phyloP scores from a whole-genome alignment of 164 flowering plant species.

The Magnolia kwangsiensis region DNA sequence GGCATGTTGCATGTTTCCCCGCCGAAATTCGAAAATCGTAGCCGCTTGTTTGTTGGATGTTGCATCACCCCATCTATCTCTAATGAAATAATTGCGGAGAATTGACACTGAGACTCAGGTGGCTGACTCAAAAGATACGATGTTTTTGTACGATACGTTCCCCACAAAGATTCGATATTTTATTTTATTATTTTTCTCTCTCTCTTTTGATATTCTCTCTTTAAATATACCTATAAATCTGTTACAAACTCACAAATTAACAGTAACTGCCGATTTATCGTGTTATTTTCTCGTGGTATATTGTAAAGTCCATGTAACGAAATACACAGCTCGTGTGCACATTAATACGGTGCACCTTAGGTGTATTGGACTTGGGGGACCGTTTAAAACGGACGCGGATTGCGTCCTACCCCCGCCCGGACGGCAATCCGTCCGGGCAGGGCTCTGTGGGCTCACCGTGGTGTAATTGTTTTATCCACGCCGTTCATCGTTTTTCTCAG shows the following conservation, averaged over 20 bases:
- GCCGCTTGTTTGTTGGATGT: neutral
- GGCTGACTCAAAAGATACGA: slow-evolving; percentile 40
- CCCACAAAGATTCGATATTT: slow-evolving; percentile 2
- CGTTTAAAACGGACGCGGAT: neutral
- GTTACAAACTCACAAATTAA: neutral
- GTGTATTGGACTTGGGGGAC: neutral
- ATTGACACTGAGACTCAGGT: slow-evolving; percentile 27
- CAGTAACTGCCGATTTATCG: neutral
- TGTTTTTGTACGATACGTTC: neutral
- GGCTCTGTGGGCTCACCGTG: too few relatives aligned
- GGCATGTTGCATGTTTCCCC: slow-evolving; percentile 2
- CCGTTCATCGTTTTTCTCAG: too few relatives aligned
- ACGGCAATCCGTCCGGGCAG: too few relatives aligned
- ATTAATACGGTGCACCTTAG: neutral
- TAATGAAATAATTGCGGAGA: slow-evolving; percentile 28
- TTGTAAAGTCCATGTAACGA: too few relatives aligned
- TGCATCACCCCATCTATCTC: slow-evolving; percentile 9
- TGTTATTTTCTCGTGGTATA: neutral
- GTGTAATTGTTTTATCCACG: too few relatives aligned
- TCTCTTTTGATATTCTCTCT: neutral
- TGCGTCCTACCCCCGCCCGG: too few relatives aligned
- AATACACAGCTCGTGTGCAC: too few relatives aligned
- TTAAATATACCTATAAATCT: neutral
- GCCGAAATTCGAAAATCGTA: slow-evolving; percentile 11
- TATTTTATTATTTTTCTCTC: neutral